Evolutionary conservation across 306 rosid species (phyloP), one percentile per base, ranked within the genome.

Genomic region (Boehmeria nivea): DNA sequence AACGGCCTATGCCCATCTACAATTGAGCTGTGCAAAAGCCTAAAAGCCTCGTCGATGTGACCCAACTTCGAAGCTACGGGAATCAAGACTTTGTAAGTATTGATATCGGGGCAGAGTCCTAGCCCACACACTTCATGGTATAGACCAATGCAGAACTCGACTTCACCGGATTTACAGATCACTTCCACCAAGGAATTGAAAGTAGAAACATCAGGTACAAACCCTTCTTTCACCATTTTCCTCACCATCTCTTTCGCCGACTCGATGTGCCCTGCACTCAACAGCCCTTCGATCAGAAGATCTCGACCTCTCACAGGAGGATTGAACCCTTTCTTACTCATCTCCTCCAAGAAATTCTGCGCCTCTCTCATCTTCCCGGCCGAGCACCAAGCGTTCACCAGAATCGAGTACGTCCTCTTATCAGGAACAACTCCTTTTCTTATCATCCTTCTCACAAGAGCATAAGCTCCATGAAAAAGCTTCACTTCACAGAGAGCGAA

Each of bases 361-460:
- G 97, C 97, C 50, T 90, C 97, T 13, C 67, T 76, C 83, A 86
- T 70, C 54, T 90, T 90, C 0, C 97, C 95, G 0, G 68, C 60
- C 0, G 95, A 84, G 65, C 97, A 90, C 97, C 97, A 90, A 8
- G 83, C 95, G 46, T 82, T 86, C 8, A 90, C 97, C 3, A 90
- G 79, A 19, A 82, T 26, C 1, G 81, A 60, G 54, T 82, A 86
- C 15, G 90, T 90, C 23, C 56, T 64, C 56, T 82, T 90, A 48
- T 90, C 84, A 0, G 95, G 94, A 17, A 43, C 53, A 5, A 77
- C 50, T 14, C 74, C 83, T 19, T 81, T 86, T 16, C 83, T 74
- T 5, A 86, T 45, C 94, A 90, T 78, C 61, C 95, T 78, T 43
- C 97, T 64, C 49, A 90, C 78, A 67, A 90, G 51, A 2, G 90